A percentile compares a stretch with the other conserved stretches of the same genome.
Conservation (phyloP, 2,329 filamentous ascomycete genomes). For the Ceratocystis cacaofunesta region DNA sequence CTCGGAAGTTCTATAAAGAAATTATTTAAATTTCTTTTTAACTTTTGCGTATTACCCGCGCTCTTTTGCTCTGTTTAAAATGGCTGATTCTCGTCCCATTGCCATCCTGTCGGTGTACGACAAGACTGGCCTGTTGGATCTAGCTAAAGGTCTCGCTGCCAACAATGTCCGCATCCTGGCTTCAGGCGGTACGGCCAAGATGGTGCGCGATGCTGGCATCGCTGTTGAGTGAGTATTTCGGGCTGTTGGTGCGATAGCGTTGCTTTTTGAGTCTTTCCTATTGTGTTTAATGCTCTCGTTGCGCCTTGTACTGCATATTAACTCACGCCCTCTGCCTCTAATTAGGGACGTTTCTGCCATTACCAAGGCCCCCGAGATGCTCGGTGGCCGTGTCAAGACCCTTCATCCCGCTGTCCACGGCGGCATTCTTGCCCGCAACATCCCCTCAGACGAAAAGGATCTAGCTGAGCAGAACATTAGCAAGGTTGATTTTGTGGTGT, state of each 20-base stretch:
- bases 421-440: constrained; percentile 82
- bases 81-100: constrained; percentile 38
- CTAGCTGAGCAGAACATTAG: constrained; percentile 87
- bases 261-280: not conserved
- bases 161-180: constrained; percentile 85
- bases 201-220: constrained; percentile 94
- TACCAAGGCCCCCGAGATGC: constrained; percentile 93
- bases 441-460: constrained; percentile 92
- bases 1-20: constrained; percentile 13
- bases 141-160: constrained; percentile 79
- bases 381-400: constrained; percentile 73
- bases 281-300: not conserved
- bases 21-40: not conserved
- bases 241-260: not conserved
- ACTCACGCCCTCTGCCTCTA: not conserved
- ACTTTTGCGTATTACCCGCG: no score
- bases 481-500: constrained; percentile 91
- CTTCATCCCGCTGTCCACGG: constrained; percentile 86
- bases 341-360: constrained; percentile 88
- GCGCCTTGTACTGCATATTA: not conserved
- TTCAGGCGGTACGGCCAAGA: constrained; percentile 84
- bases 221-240: constrained; percentile 64
- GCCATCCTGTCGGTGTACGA: constrained; percentile 97
- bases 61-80: constrained; percentile 19
- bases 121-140: constrained; percentile 88